These are phyloP conservation scores for Lactifluus echinatus DNA, from an alignment of 768 basidiomycete species.

Conservation along the genomic window DNA sequence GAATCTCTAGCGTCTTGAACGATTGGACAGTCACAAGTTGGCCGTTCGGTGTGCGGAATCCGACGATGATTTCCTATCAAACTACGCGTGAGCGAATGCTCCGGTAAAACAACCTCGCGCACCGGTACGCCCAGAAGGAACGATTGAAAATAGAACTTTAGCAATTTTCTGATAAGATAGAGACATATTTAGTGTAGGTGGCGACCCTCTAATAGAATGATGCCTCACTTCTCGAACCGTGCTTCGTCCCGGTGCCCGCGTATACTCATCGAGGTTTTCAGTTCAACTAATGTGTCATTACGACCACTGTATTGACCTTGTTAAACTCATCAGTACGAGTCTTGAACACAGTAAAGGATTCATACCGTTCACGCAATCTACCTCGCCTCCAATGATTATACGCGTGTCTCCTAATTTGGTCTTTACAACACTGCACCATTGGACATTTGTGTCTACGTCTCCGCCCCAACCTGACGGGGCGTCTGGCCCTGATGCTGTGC, in stretches of 20 bases:
- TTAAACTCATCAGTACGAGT: neutral
- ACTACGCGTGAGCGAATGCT: neutral
- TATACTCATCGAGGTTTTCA: conserved; percentile 78
- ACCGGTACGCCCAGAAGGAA: conserved; percentile 89
- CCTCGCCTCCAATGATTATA: conserved; percentile 80
- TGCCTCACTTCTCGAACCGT: conserved; percentile 66
- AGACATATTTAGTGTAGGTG: neutral
- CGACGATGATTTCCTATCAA: conserved; percentile 73
- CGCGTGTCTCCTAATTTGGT: conserved; percentile 69
- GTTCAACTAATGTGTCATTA: conserved; percentile 67
- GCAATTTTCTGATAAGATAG: conserved; percentile 56
- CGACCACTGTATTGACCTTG: conserved; percentile 52
- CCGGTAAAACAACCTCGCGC: neutral
- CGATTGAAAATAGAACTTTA: conserved; percentile 89
- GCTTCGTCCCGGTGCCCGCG: conserved; percentile 52
- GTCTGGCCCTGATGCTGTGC: conserved; percentile 41
- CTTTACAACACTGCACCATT: conserved; percentile 87
- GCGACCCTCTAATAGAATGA: neutral
- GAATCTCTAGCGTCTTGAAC: conserved; percentile 74
- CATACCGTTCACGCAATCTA: conserved; percentile 78
- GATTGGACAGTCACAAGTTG: conserved; percentile 54
- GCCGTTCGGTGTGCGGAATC: conserved; percentile 77
- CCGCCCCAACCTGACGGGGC: conserved; percentile 53
- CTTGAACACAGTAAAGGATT: neutral
- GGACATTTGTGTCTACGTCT: conserved; percentile 79